Conservation (phyloP, 2,329 filamentous ascomycete genomes). For the Arachnomyces sp. region DNA sequence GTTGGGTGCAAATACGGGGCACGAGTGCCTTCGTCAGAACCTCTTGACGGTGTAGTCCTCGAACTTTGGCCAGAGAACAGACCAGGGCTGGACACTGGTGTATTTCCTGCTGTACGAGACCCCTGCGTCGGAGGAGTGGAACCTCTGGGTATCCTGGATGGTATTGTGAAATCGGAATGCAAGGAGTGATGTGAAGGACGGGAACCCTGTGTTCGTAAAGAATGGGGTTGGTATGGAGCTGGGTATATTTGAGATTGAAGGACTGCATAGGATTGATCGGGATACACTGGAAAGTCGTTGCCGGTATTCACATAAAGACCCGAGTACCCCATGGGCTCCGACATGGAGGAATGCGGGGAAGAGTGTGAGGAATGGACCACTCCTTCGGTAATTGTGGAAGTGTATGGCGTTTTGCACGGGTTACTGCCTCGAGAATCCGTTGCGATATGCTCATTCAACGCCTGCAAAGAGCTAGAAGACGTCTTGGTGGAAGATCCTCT, state of each 20-base stretch:
- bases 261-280: slow-evolving; percentile 42
- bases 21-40: slow-evolving; percentile 33
- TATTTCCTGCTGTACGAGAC: slow-evolving; percentile 39
- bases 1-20: slow-evolving; percentile 63
- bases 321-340: slow-evolving; percentile 8
- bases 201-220: slow-evolving; percentile 36
- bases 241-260: slow-evolving; percentile 38
- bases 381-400: slow-evolving; percentile 1
- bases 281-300: slow-evolving; percentile 38
- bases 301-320: slow-evolving; percentile 14
- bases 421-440: slow-evolving; percentile 26
- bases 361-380: too few relatives aligned
- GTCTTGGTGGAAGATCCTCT: slow-evolving; percentile 31
- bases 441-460: slow-evolving; percentile 31
- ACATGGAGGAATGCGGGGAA: background rate
- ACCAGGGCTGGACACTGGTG: slow-evolving; percentile 41
- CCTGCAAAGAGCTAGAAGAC: slow-evolving; percentile 36
- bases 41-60: slow-evolving; percentile 25
- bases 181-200: slow-evolving; percentile 31
- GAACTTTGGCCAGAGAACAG: slow-evolving; percentile 34
- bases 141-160: slow-evolving; percentile 14
- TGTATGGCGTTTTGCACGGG: slow-evolving; percentile 14
- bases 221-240: slow-evolving; percentile 30
- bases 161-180: slow-evolving; percentile 19
- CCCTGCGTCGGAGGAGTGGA: slow-evolving; percentile 17